Evolutionary conservation across 1,284 basidiomycete genomes (phyloP).

Genomic region (Pseudozyma thailandica): DNA sequence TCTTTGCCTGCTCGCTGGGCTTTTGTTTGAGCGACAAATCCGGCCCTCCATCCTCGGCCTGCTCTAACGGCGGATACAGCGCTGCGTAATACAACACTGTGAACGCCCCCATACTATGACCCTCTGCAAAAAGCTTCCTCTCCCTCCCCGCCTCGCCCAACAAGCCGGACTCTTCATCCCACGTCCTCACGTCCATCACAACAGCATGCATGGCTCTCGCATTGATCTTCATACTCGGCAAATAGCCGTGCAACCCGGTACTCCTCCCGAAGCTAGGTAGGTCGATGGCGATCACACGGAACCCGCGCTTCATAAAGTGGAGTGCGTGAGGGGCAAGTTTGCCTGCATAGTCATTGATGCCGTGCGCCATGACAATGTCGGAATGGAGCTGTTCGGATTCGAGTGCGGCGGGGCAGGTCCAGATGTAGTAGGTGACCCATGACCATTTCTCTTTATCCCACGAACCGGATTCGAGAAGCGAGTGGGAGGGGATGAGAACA

Average conservation of each 20-base stretch:
- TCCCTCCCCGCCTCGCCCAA: slow-evolving; percentile 27
- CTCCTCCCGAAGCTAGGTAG: slow-evolving; percentile 70
- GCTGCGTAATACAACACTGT: slow-evolving; percentile 67
- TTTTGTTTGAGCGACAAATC: slow-evolving; percentile 35
- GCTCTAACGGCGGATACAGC: slow-evolving; percentile 57
- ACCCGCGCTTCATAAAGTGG: slow-evolving; percentile 70
- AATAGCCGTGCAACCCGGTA: slow-evolving; percentile 70
- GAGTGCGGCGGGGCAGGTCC: slow-evolving; percentile 48
- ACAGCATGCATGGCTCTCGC: slow-evolving; percentile 70
- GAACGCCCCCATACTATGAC: slow-evolving; percentile 70
- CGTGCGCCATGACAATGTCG: slow-evolving; percentile 62
- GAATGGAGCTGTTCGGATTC: slow-evolving; percentile 47
- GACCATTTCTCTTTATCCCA: slow-evolving; percentile 42
- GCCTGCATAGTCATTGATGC: slow-evolving; percentile 65
- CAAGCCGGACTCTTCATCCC: slow-evolving; percentile 42
- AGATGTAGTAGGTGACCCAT: slow-evolving; percentile 62
- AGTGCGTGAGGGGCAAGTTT: slow-evolving; percentile 69
- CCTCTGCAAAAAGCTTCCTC: slow-evolving; percentile 68
- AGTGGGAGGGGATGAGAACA: slow-evolving; percentile 46
- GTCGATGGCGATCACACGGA: slow-evolving; percentile 71
- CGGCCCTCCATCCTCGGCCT: slow-evolving; percentile 36
- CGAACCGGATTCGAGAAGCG: slow-evolving; percentile 39
- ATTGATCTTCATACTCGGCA: slow-evolving; percentile 69
- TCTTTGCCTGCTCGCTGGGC: slow-evolving; percentile 36
- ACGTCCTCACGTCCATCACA: slow-evolving; percentile 68